Evolutionary conservation across 2,329 filamentous ascomycete genomes (phyloP).

Genomic region (Talaromyces sp.): DNA sequence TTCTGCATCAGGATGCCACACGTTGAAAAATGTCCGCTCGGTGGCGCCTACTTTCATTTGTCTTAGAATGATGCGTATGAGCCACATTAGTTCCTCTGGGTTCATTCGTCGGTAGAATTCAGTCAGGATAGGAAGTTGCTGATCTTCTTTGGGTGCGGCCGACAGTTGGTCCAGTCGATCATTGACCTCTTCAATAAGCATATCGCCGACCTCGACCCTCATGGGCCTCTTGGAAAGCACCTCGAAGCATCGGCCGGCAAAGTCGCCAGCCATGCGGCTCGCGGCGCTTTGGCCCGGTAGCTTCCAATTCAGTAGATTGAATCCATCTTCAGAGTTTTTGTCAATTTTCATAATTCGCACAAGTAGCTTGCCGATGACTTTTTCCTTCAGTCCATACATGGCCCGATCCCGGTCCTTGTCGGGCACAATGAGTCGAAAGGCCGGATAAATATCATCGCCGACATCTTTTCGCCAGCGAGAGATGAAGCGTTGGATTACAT

Average conservation of each 20-base stretch:
- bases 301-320: slow-evolving; percentile 87
- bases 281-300: slow-evolving; percentile 66
- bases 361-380: slow-evolving; percentile 81
- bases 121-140: slow-evolving; percentile 75
- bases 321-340: slow-evolving; percentile 82
- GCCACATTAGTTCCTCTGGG: slow-evolving; percentile 86
- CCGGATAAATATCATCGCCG: slow-evolving; percentile 88
- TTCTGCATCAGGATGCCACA: slow-evolving; percentile 77
- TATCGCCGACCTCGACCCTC: slow-evolving; percentile 65
- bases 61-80: slow-evolving; percentile 86
- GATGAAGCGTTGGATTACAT: slow-evolving; percentile 83
- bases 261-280: slow-evolving; percentile 75
- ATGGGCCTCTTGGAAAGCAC: slow-evolving; percentile 80
- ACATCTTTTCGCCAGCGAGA: slow-evolving; percentile 81
- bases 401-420: slow-evolving; percentile 89
- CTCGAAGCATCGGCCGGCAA: slow-evolving; percentile 83
- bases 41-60: slow-evolving; percentile 73
- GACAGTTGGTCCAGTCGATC: slow-evolving; percentile 75
- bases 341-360: slow-evolving; percentile 90
- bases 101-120: slow-evolving; percentile 90
- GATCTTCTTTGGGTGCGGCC: slow-evolving; percentile 70
- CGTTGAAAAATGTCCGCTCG: slow-evolving; percentile 79
- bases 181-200: slow-evolving; percentile 89
- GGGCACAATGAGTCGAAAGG: slow-evolving; percentile 82
- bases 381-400: slow-evolving; percentile 94